These are phyloP conservation scores for Panaeolus papilionaceus DNA, from an alignment of 768 basidiomycete species.

Conservation along the genomic window DNA sequence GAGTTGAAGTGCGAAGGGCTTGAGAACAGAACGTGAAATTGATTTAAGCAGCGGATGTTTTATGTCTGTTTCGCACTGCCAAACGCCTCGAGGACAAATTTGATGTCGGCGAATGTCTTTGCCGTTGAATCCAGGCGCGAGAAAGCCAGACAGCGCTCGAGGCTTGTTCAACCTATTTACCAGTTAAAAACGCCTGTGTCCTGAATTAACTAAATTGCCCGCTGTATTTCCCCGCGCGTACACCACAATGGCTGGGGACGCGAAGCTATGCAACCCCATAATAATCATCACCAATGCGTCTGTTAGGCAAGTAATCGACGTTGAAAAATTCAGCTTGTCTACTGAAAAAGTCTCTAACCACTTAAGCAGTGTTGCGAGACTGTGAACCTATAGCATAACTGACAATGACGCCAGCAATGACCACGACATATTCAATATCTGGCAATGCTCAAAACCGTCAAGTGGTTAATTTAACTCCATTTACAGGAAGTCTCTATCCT, in stretches of 20 bases:
- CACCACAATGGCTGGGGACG: too few relatives aligned
- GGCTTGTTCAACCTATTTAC: not conserved
- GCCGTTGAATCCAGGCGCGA: not conserved
- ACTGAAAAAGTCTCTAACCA: not conserved
- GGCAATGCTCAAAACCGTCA: too few relatives aligned
- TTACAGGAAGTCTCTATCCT: not conserved
- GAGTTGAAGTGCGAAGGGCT: not conserved
- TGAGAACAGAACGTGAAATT: not conserved
- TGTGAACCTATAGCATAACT: too few relatives aligned
- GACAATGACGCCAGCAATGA: too few relatives aligned
- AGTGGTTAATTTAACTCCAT: too few relatives aligned
- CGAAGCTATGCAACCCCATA: not conserved
- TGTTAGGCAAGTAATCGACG: not conserved
- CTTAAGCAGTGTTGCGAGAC: too few relatives aligned
- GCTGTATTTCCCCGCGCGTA: not conserved
- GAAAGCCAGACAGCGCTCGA: too few relatives aligned
- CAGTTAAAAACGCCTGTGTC: too few relatives aligned
- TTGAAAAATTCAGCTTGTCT: not conserved
- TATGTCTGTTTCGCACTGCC: not conserved
- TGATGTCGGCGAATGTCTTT: not conserved
- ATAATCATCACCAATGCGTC: not conserved
- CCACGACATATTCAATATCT: too few relatives aligned
- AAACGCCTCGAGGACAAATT: not conserved
- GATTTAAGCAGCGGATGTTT: not conserved
- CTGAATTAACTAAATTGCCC: not conserved